These are phyloP conservation scores for Trifolium repens DNA, from an alignment of 306 rosid genomes.

Conservation along the genomic window DNA sequence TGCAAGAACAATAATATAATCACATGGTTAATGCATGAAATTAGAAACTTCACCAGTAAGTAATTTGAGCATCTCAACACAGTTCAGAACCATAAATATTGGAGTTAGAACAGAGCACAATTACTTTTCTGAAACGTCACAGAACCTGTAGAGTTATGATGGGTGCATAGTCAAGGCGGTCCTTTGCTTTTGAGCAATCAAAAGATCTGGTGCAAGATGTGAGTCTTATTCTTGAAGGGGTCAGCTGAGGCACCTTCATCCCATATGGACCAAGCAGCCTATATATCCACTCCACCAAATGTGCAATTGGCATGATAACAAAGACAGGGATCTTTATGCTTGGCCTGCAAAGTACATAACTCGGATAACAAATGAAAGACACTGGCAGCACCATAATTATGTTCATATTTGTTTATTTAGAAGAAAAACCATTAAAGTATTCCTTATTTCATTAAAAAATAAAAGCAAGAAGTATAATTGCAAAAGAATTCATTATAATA, in stretches of 20 bases:
- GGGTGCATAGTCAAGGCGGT: slow-evolving; percentile 79
- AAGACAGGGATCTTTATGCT: slow-evolving; percentile 78
- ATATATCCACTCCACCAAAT: slow-evolving; percentile 74
- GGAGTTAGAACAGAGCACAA: slow-evolving; percentile 18
- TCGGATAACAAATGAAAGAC: slow-evolving; percentile 45
- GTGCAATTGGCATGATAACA: slow-evolving; percentile 89
- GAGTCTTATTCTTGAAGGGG: slow-evolving; percentile 95
- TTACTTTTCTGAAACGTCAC: slow-evolving; percentile 33
- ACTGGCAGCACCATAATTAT: slow-evolving; percentile 11
- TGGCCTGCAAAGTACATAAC: slow-evolving; percentile 76
- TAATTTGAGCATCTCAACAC: slow-evolving; percentile 13
- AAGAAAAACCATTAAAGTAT: slow-evolving; percentile 6
- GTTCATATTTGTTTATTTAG: neutral
- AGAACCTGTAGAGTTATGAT: slow-evolving; percentile 79
- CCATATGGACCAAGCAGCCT: slow-evolving; percentile 93
- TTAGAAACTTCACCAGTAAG: slow-evolving; percentile 10
- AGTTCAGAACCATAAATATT: slow-evolving; percentile 5
- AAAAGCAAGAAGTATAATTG: slow-evolving; percentile 21
- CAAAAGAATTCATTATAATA: slow-evolving; percentile 3
- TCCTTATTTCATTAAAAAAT: slow-evolving; percentile 12
- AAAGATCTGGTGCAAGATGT: slow-evolving; percentile 85
- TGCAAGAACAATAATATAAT: too few species aligned
- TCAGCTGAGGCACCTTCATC: slow-evolving; percentile 96
- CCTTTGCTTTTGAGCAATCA: slow-evolving; percentile 86
- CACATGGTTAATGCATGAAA: slow-evolving; percentile 14